These are phyloP conservation scores for Pycnococcus provasolii DNA, from an alignment of 139 green algal species.

Conservation along the genomic window DNA sequence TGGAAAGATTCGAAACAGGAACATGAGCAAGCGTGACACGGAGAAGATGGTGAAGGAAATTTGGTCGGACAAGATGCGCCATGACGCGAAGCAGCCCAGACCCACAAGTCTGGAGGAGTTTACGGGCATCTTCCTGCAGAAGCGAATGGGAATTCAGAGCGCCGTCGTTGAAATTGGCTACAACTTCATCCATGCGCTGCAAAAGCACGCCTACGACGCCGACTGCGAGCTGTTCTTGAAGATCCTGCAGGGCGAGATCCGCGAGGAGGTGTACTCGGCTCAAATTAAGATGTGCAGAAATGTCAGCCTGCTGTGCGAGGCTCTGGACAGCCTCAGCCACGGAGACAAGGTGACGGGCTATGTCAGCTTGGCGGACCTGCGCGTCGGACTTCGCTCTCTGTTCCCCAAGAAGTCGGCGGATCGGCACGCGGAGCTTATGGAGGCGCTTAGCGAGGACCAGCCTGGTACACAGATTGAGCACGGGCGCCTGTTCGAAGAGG, in stretches of 20 bases:
- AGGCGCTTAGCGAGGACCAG: conserved; percentile 33
- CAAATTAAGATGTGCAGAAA: conserved; percentile 36
- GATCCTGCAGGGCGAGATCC: conserved; percentile 43
- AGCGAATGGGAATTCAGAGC: conserved; percentile 34
- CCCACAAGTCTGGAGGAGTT: conserved; percentile 35
- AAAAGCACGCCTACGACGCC: conserved; percentile 47
- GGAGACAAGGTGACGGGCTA: conserved; percentile 20
- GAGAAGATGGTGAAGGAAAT: conserved; percentile 53
- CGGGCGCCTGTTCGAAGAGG: conserved; percentile 49
- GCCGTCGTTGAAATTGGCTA: conserved; percentile 49
- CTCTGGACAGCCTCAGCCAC: conserved; percentile 30
- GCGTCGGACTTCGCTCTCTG: not conserved
- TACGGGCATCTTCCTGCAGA: conserved; percentile 40
- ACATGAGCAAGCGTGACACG: conserved; percentile 42
- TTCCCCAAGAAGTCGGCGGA: not conserved
- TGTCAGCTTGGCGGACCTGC: conserved; percentile 25
- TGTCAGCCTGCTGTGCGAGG: conserved; percentile 33
- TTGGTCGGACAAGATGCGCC: conserved; percentile 25
- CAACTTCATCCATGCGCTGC: conserved; percentile 47
- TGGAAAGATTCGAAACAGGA: conserved; percentile 15
- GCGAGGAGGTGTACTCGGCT: conserved; percentile 45
- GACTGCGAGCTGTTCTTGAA: conserved; percentile 56
- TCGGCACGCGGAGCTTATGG: conserved; percentile 22
- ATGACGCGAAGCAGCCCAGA: not conserved
- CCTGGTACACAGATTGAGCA: conserved; percentile 30